Base-by-base conservation (phyloP, 176 grass and related monocot species). In the Musa itinerans region DNA sequence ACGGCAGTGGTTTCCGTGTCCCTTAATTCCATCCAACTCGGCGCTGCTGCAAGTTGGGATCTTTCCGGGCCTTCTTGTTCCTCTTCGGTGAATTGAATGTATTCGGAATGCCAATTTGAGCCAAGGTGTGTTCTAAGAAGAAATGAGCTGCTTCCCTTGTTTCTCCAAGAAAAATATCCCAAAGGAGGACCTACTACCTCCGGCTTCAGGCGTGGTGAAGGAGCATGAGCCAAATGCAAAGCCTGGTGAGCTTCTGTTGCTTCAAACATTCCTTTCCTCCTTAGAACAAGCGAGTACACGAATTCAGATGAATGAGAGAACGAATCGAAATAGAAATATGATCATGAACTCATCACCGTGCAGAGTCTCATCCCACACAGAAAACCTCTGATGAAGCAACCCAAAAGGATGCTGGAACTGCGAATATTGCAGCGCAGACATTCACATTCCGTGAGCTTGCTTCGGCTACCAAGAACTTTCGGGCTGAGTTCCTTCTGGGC, bases 61-160 rank as follows among this genome's bases (percentile, higher is more conserved):
- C 55, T n/a, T 58, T 13, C n/a, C 15, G 13, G 56, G n/a, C 56
- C 56, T 59, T 59, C 17, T 19, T 57, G 12, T 57, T 57, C 3
- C 54, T 3, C 10, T 57, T 57, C 14, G 17, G 15, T 4, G 54
- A 3, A 57, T 57, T 57, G 11, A 57, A 57, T 12, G 54, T 19
- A 57, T 15, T 16, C 54, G 17, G 14, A 13, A 3, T 57, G 54
- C 14, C 17, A 13, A 15, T 0, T 16, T 15, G 63, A 65, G 63
- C 34, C 34, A 43, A 43, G 34, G 4, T 1, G 34, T 43, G 34
- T 43, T 43, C 4, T 43, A 43, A 43, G 34, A 43, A 43, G 34
- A 65, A 65, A 65, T 24, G 63, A 26, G 63, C 22, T 65, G n/a
- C 63, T 65, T 24, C 27, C 63, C 19, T 65, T 65, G 63, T 65